These are phyloP conservation scores for Thuidium tamariscinum DNA, from an alignment of 225 moss, liverwort and hornwort genomes.

Conservation along the genomic window DNA sequence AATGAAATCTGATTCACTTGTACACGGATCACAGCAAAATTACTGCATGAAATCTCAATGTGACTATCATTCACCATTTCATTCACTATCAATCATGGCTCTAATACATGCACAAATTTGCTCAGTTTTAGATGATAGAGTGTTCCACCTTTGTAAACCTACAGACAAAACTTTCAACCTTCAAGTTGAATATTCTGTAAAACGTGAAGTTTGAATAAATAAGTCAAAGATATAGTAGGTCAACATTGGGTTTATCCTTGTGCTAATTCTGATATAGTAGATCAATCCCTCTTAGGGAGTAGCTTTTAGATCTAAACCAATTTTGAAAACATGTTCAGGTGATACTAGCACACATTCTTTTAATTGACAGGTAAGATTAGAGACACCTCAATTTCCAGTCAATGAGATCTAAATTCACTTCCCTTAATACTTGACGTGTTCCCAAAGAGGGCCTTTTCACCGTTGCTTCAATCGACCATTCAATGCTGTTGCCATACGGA, in stretches of 20 bases:
- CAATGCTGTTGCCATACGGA: neutral
- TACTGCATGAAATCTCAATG: no score
- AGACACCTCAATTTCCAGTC: no score
- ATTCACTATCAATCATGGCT: neutral
- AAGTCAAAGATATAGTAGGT: neutral
- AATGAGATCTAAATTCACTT: no score
- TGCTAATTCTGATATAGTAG: neutral
- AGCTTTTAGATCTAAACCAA: neutral
- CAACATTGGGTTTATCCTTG: neutral
- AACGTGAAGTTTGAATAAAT: neutral
- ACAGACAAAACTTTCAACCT: neutral
- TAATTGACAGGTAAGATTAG: neutral
- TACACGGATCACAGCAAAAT: neutral
- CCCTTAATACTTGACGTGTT: neutral
- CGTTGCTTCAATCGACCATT: neutral
- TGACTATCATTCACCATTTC: neutral
- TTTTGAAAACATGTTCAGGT: neutral
- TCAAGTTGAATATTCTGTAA: neutral
- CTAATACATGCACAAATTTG: neutral
- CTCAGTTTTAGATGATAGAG: neutral
- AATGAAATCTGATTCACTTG: neutral
- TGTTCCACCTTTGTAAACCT: neutral
- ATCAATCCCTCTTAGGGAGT: neutral
- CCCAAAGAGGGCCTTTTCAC: neutral
- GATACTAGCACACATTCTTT: neutral